Base-by-base conservation (phyloP, 1,139 yeast genomes). In the Trichomonascaceae sp. region DNA sequence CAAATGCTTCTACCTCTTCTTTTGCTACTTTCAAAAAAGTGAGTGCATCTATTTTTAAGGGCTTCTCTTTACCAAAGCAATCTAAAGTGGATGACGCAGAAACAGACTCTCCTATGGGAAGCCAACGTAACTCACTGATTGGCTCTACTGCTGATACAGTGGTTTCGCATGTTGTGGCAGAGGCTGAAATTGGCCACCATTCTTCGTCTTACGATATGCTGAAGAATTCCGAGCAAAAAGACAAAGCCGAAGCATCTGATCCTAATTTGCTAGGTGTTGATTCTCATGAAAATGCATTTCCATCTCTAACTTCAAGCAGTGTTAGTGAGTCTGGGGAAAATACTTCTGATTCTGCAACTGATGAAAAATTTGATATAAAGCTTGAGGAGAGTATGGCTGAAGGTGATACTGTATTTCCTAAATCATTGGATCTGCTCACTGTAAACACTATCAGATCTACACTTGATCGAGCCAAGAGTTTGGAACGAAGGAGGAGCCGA, bases 401-500 rank as follows among this genome's bases (percentile, higher is more conserved):
- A 7, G 70, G 68, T 5, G 70, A 68, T 48, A 69, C 74, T 5
- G 70, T 71, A 9, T 70, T 70, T 57, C 74, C 74, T 1, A 68
- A 70, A 53, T 62, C 61, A 27, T 63, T 71, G 49, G 72, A 67
- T 43, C 55, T 61, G n/a, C 59, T 63, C 17, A 63, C 68, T 18
- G 70, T 70, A 8, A 73, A 67, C 50, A 61, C 62, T n/a, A 69
- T 71, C 45, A 64, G 72, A 45, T 63, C 66, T 38, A 67, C 74
- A 2, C 58, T 71, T 15, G 72, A 70, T 50, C 66, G 73, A 45
- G 63, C 71, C 3, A 69, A 67, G 51, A 63, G 69, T 43, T 57
- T 70, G 51, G 73, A 70, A 53, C 62, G 74, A 24, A 63, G 70
- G 46, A 63, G 69, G 38, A 66, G 71, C 55, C 58, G 63, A 13